Percentiles rank a stretch among this genome's conserved stretches.
These are phyloP conservation scores for Aspergillus jensenii DNA, from an alignment of 2,329 filamentous ascomycete genomes.

Conservation along the genomic window DNA sequence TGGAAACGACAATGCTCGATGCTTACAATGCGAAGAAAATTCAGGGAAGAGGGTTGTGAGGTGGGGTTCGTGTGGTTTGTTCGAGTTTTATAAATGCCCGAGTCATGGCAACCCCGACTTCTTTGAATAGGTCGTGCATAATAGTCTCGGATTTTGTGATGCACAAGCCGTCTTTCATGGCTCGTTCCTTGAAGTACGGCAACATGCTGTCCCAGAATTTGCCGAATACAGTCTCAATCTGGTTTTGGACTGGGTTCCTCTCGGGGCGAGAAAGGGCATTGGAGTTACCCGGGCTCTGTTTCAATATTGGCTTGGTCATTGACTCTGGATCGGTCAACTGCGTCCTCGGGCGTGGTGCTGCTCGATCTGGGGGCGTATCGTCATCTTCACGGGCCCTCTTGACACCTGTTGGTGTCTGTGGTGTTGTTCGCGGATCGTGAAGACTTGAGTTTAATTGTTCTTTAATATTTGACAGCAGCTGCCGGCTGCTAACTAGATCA, in stretches of 20 bases:
- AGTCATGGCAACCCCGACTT: conserved; percentile 17
- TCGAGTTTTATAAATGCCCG: conserved; percentile 17
- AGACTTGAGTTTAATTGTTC: not conserved
- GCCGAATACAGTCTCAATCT: conserved; percentile 14
- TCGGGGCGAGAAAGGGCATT: not conserved
- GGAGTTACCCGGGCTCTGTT: conserved; percentile 6
- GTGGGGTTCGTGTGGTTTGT: conserved; percentile 2
- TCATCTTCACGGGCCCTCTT: conserved; percentile 18
- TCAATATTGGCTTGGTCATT: conserved; percentile 3
- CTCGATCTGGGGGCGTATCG: conserved; percentile 10
- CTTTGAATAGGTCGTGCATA: conserved; percentile 19
- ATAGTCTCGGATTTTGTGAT: conserved; percentile 18
- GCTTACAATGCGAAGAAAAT: not conserved
- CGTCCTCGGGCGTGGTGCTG: conserved; percentile 14
- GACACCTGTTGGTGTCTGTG: not conserved
- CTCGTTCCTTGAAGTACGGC: conserved; percentile 13
- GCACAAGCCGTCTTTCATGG: conserved; percentile 4
- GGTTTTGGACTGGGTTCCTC: conserved; percentile 1
- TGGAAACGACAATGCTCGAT: not conserved
- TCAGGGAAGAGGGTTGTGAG: not conserved
- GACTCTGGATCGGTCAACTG: conserved; percentile 1
- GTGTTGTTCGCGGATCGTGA: not conserved
- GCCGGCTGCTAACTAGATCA: not conserved
- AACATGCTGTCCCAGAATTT: conserved; percentile 17
- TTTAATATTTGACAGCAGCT: conserved; percentile 1